Base-by-base conservation (phyloP, 2,329 filamentous ascomycete species). In the Emergomyces africanus region DNA sequence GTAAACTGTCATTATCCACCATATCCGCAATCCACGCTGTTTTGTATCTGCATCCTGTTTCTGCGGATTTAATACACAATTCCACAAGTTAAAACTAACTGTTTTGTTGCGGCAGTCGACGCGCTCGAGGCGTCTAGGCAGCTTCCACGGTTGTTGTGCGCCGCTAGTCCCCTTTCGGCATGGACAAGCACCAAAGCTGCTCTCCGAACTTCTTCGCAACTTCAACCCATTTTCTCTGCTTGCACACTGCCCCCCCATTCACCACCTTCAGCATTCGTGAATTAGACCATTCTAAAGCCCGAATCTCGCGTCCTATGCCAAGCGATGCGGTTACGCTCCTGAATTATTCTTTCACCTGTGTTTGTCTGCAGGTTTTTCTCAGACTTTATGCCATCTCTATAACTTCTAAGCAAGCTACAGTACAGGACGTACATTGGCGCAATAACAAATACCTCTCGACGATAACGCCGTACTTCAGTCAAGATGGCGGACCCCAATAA, bases 401-500 rank as follows among this genome's bases (percentile, higher is more conserved):
- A 10, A 35, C 33, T 6, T 41, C 4, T 20, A 30, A 44, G 18
- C 15, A 12, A 33, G 39, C 54, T 44, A 44, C 54, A 5, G 25
- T n/a, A n/a, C n/a, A n/a, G n/a, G n/a, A n/a, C n/a, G n/a, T 20
- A 33, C 23, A 28, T 23, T 37, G 18, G 53, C 39, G 39, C 14
- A 18, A n/a, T n/a, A 44, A 30, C 5, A 8, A 2, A n/a, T 12
- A 33, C 58, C 60, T 62, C 62, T 64, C 60, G 54, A 60, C 46
- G 33, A 60, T 50, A 58, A 57, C 28, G 42, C 50, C 58, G 28
- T 61, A 63, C 61, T 59, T 63, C 46, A 41, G 44, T 58, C 71
- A 79, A 73, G 58, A 91, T 92, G 89, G 81, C 87, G 74, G 88
- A 81, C 68, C 76, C 78, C 64, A 79, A 82, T 69, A 78, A 94